Conservation (phyloP, 2,329 filamentous ascomycete genomes). For the Grosmannia serpens region DNA sequence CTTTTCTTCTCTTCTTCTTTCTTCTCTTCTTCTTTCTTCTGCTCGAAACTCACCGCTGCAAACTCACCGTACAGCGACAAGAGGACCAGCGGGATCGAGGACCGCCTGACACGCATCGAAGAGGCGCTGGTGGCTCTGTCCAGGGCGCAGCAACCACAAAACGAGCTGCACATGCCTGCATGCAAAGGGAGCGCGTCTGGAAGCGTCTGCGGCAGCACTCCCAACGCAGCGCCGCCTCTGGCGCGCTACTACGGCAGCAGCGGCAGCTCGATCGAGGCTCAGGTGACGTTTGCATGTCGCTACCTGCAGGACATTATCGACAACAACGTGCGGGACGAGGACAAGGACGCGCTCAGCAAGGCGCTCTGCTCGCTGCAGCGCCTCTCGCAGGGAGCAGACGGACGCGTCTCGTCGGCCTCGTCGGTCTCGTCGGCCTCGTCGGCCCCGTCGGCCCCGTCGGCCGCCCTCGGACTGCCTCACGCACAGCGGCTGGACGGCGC, state of each 20-base stretch:
- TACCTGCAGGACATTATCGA: background rate
- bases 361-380: background rate
- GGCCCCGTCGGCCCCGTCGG: background rate
- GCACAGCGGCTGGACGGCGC: background rate
- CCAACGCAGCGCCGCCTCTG: too few species aligned
- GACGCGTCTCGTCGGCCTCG: background rate
- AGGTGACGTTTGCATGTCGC: background rate
- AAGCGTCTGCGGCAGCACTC: background rate
- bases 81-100: background rate
- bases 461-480: background rate
- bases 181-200: background rate
- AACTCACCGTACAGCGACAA: background rate
- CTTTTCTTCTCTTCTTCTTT: background rate
- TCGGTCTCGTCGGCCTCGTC: background rate
- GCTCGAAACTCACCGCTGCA: too few species aligned
- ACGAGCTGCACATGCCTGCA: background rate
- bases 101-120: background rate
- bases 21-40: background rate
- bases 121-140: background rate
- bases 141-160: background rate
- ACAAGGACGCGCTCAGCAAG: background rate
- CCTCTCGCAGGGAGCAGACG: background rate
- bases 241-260: background rate
- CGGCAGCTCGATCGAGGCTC: slow-evolving; percentile 1
- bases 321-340: background rate